Evolutionary conservation across 805 yeast genomes (phyloP), one percentile per base, ranked within the genome.

Genomic region (Clavispora carvajalis): DNA sequence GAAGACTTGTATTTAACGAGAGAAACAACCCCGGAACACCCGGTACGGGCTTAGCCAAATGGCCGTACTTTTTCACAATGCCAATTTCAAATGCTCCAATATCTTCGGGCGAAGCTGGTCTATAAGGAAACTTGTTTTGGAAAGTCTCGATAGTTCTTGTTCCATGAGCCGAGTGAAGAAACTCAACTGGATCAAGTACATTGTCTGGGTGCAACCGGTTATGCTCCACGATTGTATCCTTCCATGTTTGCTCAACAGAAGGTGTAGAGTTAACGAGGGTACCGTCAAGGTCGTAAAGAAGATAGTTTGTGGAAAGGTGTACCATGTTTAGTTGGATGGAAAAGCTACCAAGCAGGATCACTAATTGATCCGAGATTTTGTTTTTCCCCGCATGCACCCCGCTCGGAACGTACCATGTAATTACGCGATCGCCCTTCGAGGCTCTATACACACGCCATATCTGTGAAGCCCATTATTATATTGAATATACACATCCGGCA

Each of bases 251-350:
- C 25, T 50, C 56, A 7, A 52, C 57, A 2, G 52, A 48, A 2
- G 41, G 38, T 3, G 48, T 50, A 4, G 56, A 53, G 23, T 46
- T 39, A 7, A 53, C 56, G 3, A 53, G 37, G 11, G 57, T 52
- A 1, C 57, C 57, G 37, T 52, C 56, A 19, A 52, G 40, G 37
- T 53, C 57, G 26, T 52, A 53, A 7, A 53, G 39, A 5, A 52
- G 41, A 10, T 37, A 36, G 28, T 44, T 34, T 6, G 41, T 34
- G 6, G 33, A 15, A 29, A 42, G 22, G 7, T 22, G 26, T 10
- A 22, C 26, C 36, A 33, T 31, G 18, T 8, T 8, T 10, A 5
- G n/a, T n/a, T n/a, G n/a, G n/a, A n/a, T n/a, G n/a, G n/a, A n/a
- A n/a, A n/a, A n/a, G n/a, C n/a, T n/a, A n/a, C n/a, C n/a, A n/a